These are phyloP conservation scores for Russula sp. DNA, from an alignment of 768 basidiomycete genomes.

Conservation along the genomic window DNA sequence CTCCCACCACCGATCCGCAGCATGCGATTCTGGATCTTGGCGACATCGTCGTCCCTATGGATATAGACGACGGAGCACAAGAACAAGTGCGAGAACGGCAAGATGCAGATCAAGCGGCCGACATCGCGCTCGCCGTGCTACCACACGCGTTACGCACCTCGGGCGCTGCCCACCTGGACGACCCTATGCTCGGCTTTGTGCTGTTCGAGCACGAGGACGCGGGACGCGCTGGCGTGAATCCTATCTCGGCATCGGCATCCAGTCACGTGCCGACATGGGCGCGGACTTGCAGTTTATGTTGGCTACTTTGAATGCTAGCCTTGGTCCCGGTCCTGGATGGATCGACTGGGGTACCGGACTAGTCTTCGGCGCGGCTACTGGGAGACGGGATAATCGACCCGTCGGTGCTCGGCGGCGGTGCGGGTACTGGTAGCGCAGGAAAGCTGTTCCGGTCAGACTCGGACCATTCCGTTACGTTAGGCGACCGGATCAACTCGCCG, in stretches of 20 bases:
- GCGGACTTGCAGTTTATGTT: not conserved
- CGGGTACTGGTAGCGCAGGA: no score
- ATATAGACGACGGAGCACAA: not conserved
- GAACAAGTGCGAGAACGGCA: not conserved
- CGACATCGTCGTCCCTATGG: constrained; percentile 3
- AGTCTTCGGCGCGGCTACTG: not conserved
- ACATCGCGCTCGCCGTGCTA: not conserved
- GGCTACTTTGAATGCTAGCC: not conserved
- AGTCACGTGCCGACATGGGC: not conserved
- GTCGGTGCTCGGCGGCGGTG: constrained; percentile 5
- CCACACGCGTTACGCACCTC: constrained; percentile 1
- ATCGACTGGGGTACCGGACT: not conserved
- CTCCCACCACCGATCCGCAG: not conserved
- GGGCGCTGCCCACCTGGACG: not conserved
- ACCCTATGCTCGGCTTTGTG: constrained; percentile 14
- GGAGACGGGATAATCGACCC: constrained; percentile 22
- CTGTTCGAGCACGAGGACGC: not conserved
- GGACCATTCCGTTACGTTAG: not conserved
- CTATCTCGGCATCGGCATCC: not conserved
- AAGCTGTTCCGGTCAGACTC: not conserved
- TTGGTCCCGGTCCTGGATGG: not conserved
- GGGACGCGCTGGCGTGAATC: not conserved
- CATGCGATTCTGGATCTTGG: not conserved
- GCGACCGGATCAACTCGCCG: no score
- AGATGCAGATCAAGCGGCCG: not conserved